These are phyloP conservation scores for Citrus sinensis DNA, from an alignment of 345 rosid genomes.

Conservation along the genomic window DNA sequence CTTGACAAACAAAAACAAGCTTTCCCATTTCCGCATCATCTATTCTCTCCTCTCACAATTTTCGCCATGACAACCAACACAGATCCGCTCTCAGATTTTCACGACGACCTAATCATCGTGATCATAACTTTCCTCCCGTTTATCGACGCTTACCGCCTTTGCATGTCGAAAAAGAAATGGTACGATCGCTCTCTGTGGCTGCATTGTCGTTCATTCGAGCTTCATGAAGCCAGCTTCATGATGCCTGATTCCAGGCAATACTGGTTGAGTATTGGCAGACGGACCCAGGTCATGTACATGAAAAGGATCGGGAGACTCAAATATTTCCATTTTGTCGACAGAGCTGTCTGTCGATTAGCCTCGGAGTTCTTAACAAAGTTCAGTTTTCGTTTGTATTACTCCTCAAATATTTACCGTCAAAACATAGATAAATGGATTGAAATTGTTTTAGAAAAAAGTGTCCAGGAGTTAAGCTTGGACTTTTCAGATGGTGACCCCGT, in stretches of 20 bases:
- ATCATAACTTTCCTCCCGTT: constrained; percentile 8
- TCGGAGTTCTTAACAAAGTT: not conserved
- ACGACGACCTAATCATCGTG: not conserved
- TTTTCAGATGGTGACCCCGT: constrained; percentile 5
- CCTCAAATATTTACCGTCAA: not conserved
- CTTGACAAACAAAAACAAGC: too few relatives aligned
- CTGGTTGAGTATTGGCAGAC: not conserved
- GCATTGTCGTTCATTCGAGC: not conserved
- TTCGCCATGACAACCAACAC: not conserved
- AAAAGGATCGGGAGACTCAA: not conserved
- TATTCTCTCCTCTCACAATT: not conserved
- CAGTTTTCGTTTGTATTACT: not conserved
- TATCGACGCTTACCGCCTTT: not conserved
- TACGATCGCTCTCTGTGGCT: not conserved
- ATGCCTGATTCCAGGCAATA: not conserved
- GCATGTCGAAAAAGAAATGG: not conserved
- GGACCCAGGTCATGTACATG: not conserved
- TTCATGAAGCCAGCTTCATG: not conserved
- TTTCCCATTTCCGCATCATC: too few relatives aligned
- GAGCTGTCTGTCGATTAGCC: not conserved
- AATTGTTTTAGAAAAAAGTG: not conserved
- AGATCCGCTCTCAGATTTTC: not conserved
- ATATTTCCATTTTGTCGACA: not conserved
- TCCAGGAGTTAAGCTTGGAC: not conserved
- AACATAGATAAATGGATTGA: constrained; percentile 1